Percentiles rank a stretch among this genome's conserved stretches.
Evolutionary conservation across 2,329 filamentous ascomycete genomes (phyloP).

Genomic region (Pseudogymnoascus sp.): DNA sequence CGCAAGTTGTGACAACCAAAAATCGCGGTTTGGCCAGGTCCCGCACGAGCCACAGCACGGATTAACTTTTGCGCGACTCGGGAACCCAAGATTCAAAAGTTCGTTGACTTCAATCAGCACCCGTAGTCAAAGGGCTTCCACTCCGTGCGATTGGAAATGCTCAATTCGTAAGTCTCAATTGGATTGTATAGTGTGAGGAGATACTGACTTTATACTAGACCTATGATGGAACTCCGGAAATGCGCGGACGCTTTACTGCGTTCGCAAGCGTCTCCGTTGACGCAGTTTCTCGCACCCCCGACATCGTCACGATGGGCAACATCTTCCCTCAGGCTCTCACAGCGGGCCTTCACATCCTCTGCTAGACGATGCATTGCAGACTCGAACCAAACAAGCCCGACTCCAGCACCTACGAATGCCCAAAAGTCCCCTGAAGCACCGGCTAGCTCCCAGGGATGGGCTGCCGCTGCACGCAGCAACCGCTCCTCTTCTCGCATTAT

Average conservation of each 20-base stretch:
- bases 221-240: slow-evolving; percentile 29
- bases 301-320: slow-evolving; percentile 17
- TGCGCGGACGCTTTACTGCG: slow-evolving; percentile 26
- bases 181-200: not conserved
- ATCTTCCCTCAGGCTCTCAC: not conserved
- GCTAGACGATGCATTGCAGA: not conserved
- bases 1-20: not conserved
- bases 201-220: not conserved
- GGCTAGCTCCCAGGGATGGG: not conserved
- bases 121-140: slow-evolving; percentile 5
- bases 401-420: not conserved
- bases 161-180: slow-evolving; percentile 9
- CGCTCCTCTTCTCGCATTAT: slow-evolving; percentile 1
- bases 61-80: slow-evolving; percentile 1
- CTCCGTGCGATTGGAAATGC: slow-evolving; percentile 8
- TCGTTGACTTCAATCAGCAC: slow-evolving; percentile 1
- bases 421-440: not conserved
- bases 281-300: slow-evolving; percentile 23
- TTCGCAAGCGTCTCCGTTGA: slow-evolving; percentile 22
- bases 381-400: not conserved
- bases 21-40: not conserved
- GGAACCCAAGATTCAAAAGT: slow-evolving; percentile 9
- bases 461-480: not conserved
- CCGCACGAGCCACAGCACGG: slow-evolving; percentile 7
- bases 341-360: slow-evolving; percentile 9